phyloP scores from a whole-genome alignment of 805 yeast species.

The Saccharomycopsis capsularis region DNA sequence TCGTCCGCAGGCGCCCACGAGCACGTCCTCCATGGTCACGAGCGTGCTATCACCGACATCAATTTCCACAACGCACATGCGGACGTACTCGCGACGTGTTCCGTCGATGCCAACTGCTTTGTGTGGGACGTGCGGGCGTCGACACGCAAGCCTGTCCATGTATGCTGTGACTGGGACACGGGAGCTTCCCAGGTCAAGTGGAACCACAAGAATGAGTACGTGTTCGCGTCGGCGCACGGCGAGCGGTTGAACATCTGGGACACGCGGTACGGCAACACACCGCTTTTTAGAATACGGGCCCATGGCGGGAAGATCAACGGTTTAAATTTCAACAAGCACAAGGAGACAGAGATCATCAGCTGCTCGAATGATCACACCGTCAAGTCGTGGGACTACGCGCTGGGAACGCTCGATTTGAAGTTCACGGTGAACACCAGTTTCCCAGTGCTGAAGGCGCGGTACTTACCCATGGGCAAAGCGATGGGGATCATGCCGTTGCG shows the following conservation, averaged over 20 bases:
- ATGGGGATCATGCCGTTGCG: constrained; percentile 86
- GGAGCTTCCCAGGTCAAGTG: constrained; percentile 95
- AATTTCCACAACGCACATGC: constrained; percentile 87
- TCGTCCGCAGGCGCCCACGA: constrained; percentile 62
- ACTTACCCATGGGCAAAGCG: constrained; percentile 82
- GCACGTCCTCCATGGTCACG: constrained; percentile 84
- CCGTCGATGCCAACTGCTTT: constrained; percentile 80
- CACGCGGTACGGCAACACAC: constrained; percentile 69
- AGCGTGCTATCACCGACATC: constrained; percentile 91
- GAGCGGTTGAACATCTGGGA: constrained; percentile 84
- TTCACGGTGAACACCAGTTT: constrained; percentile 36
- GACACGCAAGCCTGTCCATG: constrained; percentile 51
- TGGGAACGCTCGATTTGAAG: constrained; percentile 5
- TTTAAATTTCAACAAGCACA: constrained; percentile 65
- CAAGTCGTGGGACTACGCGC: constrained; percentile 65
- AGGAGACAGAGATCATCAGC: constrained; percentile 57
- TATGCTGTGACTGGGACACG: constrained; percentile 92
- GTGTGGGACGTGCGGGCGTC: constrained; percentile 91
- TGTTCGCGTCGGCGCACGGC: constrained; percentile 84
- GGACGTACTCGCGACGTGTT: constrained; percentile 83
- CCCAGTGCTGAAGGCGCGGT: constrained; percentile 86
- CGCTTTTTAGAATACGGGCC: constrained; percentile 56
- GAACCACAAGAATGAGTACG: constrained; percentile 69
- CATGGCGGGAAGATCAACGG: constrained; percentile 88
- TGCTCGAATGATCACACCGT: constrained; percentile 84